These are phyloP conservation scores for Irpex sp. DNA, from an alignment of 1,284 basidiomycete genomes.

Conservation along the genomic window DNA sequence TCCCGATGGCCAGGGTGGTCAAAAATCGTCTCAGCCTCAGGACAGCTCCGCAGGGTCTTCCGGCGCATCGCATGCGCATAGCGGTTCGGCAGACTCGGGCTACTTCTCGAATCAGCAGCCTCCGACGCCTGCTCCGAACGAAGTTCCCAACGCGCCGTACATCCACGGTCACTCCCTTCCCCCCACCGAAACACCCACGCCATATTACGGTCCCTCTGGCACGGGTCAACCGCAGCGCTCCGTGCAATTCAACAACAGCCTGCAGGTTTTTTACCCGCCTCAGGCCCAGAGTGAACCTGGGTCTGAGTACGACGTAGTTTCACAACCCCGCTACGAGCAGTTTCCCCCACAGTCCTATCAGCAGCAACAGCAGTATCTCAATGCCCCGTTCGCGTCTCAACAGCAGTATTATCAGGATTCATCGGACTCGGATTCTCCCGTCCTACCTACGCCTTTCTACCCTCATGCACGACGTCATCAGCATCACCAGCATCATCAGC, in stretches of 20 bases:
- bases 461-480: background rate
- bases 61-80: constrained; percentile 22
- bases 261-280: constrained; percentile 10
- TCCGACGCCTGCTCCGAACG: constrained; percentile 56
- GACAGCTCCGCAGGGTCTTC: background rate
- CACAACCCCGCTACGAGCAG: background rate
- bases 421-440: constrained; percentile 3
- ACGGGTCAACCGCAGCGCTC: background rate
- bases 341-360: constrained; percentile 1
- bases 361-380: background rate
- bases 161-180: constrained; percentile 30
- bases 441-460: background rate
- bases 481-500: background rate
- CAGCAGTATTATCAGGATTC: constrained; percentile 3
- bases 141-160: constrained; percentile 41
- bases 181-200: constrained; percentile 18
- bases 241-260: constrained; percentile 1
- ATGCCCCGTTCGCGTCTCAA: background rate
- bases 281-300: constrained; percentile 6
- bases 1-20: background rate
- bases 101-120: constrained; percentile 36
- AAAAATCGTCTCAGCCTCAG: background rate
- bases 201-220: constrained; percentile 15
- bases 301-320: constrained; percentile 6
- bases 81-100: constrained; percentile 17